A percentile compares a stretch with the other conserved stretches of the same genome.
Evolutionary conservation across 805 yeast genomes (phyloP).

Genomic region (Ogataea thermomethanolica): DNA sequence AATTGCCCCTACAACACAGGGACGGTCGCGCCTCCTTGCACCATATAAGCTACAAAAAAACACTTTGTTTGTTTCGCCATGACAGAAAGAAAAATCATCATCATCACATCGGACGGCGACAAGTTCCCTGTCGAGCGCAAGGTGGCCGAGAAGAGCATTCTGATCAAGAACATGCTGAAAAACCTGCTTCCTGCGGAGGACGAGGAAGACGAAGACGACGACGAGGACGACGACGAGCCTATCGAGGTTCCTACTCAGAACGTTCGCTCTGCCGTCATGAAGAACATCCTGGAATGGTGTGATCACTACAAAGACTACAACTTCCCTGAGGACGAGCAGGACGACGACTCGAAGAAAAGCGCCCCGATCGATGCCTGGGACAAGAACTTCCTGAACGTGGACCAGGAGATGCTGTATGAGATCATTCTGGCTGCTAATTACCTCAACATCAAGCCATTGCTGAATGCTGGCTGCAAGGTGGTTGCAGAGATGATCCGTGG

Average conservation of each 20-base stretch:
- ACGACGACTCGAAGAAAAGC: slow-evolving; percentile 80
- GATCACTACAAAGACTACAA: slow-evolving; percentile 84
- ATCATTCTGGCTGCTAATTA: slow-evolving; percentile 80
- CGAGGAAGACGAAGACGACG: slow-evolving; percentile 38
- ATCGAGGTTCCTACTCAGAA: slow-evolving; percentile 87
- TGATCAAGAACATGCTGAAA: slow-evolving; percentile 81
- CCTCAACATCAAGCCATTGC: slow-evolving; percentile 67
- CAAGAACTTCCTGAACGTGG: slow-evolving; percentile 87
- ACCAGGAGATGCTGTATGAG: slow-evolving; percentile 84
- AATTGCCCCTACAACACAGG: background rate
- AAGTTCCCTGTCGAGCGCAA: slow-evolving; percentile 70
- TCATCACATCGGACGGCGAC: slow-evolving; percentile 80
- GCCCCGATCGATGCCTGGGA: slow-evolving; percentile 97
- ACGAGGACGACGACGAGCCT: slow-evolving; percentile 59
- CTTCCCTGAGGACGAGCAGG: slow-evolving; percentile 74
- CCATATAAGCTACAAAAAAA: slow-evolving; percentile 1
- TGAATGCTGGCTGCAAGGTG: slow-evolving; percentile 76
- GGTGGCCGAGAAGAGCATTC: slow-evolving; percentile 82
- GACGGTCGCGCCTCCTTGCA: slow-evolving; percentile 5
- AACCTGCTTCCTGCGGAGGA: slow-evolving; percentile 48
- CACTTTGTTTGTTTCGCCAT: slow-evolving; percentile 12
- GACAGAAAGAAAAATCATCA: slow-evolving; percentile 28
- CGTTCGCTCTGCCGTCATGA: slow-evolving; percentile 80
- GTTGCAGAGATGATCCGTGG: slow-evolving; percentile 84
- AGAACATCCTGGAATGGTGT: slow-evolving; percentile 94